These are phyloP conservation scores for Tilletia caries DNA, from an alignment of 1,284 basidiomycete species.

Conservation along the genomic window DNA sequence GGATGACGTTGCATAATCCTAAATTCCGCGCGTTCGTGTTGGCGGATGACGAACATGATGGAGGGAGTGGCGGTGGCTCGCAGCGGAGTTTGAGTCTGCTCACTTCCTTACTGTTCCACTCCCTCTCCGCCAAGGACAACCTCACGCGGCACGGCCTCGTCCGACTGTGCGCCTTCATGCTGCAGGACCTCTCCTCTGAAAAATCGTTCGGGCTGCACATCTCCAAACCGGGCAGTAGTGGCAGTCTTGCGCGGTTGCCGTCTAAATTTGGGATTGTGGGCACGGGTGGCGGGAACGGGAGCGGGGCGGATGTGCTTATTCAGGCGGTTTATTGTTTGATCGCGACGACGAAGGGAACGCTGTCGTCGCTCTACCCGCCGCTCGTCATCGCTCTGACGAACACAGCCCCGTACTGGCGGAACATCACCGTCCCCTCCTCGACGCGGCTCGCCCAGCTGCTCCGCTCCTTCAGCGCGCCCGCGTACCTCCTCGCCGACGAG, in stretches of 20 bases:
- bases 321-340: conserved; percentile 79
- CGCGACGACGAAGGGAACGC: conserved; percentile 67
- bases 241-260: conserved; percentile 58
- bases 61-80: not conserved
- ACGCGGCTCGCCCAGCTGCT: conserved; percentile 81
- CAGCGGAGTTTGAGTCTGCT: conserved; percentile 27
- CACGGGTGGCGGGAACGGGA: conserved; percentile 75
- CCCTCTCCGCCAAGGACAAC: conserved; percentile 31
- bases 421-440: conserved; percentile 71
- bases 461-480: conserved; percentile 79
- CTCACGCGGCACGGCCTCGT: conserved; percentile 84
- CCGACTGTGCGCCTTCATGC: conserved; percentile 80
- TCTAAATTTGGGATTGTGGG: conserved; percentile 64
- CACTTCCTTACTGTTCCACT: conserved; percentile 29
- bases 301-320: conserved; percentile 28
- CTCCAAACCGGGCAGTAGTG: conserved; percentile 30
- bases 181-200: conserved; percentile 86
- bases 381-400: conserved; percentile 86
- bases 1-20: conserved; percentile 35
- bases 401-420: conserved; percentile 76
- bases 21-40: conserved; percentile 40
- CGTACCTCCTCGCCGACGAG: conserved; percentile 86
- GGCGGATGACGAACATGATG: conserved; percentile 33
- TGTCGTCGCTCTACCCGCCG: conserved; percentile 64
- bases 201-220: conserved; percentile 64